Conservation (phyloP, 495 filamentous ascomycete species). For the Daldinia loculata region DNA sequence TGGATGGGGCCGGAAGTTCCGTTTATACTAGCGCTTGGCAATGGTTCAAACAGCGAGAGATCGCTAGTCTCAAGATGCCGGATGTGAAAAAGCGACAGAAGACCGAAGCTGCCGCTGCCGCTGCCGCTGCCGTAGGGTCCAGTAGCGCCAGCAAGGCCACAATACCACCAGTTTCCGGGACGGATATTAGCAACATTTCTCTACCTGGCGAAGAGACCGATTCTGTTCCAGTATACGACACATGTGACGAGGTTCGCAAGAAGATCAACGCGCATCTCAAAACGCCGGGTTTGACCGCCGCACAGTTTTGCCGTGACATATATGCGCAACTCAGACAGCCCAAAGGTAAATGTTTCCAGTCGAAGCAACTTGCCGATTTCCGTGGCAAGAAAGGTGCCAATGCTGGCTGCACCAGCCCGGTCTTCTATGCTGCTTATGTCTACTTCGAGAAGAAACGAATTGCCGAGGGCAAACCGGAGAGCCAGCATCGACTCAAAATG, state of each 20-base stretch:
- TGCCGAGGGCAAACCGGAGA: slow-evolving; percentile 65
- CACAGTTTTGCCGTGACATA: slow-evolving; percentile 61
- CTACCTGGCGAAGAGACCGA: slow-evolving; percentile 56
- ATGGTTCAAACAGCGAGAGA: slow-evolving; percentile 50
- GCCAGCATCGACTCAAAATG: slow-evolving; percentile 59
- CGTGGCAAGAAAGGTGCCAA: slow-evolving; percentile 58
- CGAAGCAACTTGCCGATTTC: slow-evolving; percentile 59
- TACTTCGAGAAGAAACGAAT: slow-evolving; percentile 70
- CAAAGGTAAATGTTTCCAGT: slow-evolving; percentile 41
- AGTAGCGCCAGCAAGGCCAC: neutral
- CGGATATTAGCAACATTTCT: slow-evolving; percentile 49
- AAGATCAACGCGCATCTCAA: slow-evolving; percentile 64
- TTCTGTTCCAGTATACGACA: slow-evolving; percentile 59
- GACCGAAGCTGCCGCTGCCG: slow-evolving; percentile 21
- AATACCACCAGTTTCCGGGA: slow-evolving; percentile 6
- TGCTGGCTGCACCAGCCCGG: slow-evolving; percentile 51
- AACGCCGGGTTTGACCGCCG: slow-evolving; percentile 58
- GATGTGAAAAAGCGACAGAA: slow-evolving; percentile 47
- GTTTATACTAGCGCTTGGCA: slow-evolving; percentile 45
- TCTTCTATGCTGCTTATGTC: slow-evolving; percentile 64
- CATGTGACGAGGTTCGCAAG: slow-evolving; percentile 64
- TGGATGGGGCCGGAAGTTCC: slow-evolving; percentile 43
- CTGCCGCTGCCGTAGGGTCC: neutral
- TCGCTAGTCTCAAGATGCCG: slow-evolving; percentile 45
- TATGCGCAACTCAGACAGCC: slow-evolving; percentile 44